Evolutionary conservation across 2,329 filamentous ascomycete genomes (phyloP), one percentile per base, ranked within the genome.

Genomic region (Epichloe aotearoae): DNA sequence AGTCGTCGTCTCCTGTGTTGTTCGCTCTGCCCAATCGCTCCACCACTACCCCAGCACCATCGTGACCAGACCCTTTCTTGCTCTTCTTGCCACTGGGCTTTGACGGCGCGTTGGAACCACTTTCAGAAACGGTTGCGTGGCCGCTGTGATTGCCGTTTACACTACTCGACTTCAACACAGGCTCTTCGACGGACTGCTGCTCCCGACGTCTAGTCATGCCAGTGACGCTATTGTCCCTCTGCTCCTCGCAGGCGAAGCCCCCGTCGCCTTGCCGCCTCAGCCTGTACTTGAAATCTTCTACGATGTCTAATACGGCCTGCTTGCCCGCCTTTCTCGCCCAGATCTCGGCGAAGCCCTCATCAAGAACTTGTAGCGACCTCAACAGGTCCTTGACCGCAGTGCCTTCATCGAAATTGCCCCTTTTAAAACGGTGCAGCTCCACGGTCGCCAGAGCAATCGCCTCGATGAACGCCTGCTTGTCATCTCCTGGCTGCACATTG

Each of bases 201-300:
- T 38, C 19, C 20, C 8, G 36, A 3, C 2, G 20, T n/a, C 2
- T 6, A 0, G 19, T 4, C 26, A n/a, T 4, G 26, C 33, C 42
- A 17, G 26, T 14, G 10, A 19, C 15, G 7, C 12, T 4, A 11
- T 7, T n/a, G n/a, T n/a, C n/a, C n/a, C n/a, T n/a, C n/a, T n/a
- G n/a, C n/a, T n/a, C n/a, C n/a, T n/a, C n/a, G n/a, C n/a, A n/a
- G n/a, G n/a, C 5, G 26, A 36, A 46, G 4, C 7, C 12, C 23
- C 17, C 19, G 42, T 43, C 42, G 3, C 36, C 42, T 15, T 45
- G 19, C 30, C 26, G 46, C 19, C 49, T 37, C 23, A 53, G 34
- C 42, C 17, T 51, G 34, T 44, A 36, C 15, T 50, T 53, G 34
- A 53, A 53, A 15, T 53, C 52, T 20, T 53, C 52, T 4, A 53